phyloP scores from a whole-genome alignment of 73 alveolate species.

The Uronychia setigera region DNA sequence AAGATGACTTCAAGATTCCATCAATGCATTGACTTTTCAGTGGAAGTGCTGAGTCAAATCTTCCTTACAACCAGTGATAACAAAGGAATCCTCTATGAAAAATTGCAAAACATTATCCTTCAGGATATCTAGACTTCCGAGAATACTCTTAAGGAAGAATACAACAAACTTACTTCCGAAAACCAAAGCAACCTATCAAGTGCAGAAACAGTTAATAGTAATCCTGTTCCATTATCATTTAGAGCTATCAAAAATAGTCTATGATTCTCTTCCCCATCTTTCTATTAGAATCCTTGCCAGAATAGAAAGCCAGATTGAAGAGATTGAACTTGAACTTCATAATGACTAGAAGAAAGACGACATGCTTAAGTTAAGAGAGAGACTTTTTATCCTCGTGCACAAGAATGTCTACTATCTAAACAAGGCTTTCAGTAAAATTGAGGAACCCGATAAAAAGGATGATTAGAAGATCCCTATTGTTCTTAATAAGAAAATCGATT shows the following conservation, averaged over 20 bases:
- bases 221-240: background rate
- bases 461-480: background rate
- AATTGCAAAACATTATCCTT: background rate
- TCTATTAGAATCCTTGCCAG: background rate
- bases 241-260: background rate
- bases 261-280: constrained; percentile 6
- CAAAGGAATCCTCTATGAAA: background rate
- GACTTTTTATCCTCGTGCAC: background rate
- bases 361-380: background rate
- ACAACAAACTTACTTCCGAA: background rate
- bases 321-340: background rate
- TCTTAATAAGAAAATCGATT: background rate
- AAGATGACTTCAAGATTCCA: constrained; percentile 5
- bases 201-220: background rate
- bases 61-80: background rate
- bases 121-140: background rate
- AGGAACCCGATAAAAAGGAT: background rate
- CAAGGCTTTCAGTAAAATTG: background rate
- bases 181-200: background rate
- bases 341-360: background rate
- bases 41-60: background rate
- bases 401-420: background rate
- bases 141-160: background rate
- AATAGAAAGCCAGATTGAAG: background rate
- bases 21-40: constrained; percentile 14